Conservation (phyloP, 306 rosid genomes). For the Quercus gilva region DNA sequence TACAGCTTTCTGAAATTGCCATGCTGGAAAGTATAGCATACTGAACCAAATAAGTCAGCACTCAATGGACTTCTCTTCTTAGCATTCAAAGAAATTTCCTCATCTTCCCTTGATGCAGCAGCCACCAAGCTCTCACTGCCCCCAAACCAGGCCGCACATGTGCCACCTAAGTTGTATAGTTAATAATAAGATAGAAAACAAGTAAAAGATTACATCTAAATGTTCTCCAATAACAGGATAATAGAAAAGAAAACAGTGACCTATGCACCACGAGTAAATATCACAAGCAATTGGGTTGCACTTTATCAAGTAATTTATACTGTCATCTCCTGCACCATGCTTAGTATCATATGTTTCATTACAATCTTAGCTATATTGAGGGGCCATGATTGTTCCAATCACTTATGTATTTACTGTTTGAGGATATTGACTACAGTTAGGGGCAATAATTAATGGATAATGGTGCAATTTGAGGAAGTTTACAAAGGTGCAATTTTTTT, state of each 20-base stretch:
- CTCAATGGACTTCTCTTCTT: constrained; percentile 40
- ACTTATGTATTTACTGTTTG: not conserved
- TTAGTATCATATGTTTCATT: not conserved
- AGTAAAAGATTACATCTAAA: not conserved
- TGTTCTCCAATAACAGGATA: not conserved
- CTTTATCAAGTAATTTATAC: too few relatives aligned
- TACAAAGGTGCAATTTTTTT: not conserved
- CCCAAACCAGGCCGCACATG: constrained; percentile 44
- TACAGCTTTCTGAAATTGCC: constrained; percentile 57
- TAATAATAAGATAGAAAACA: constrained; percentile 11
- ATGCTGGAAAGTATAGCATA: constrained; percentile 72
- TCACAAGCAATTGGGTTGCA: too few relatives aligned
- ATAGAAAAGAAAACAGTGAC: not conserved
- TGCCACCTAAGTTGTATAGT: constrained; percentile 36
- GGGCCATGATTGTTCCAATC: not conserved
- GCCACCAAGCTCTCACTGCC: constrained; percentile 21
- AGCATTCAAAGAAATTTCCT: not conserved
- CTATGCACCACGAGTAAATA: too few relatives aligned
- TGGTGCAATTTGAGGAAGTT: too few relatives aligned
- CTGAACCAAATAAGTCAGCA: constrained; percentile 71
- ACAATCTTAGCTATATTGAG: not conserved
- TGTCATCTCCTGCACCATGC: too few relatives aligned
- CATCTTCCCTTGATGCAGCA: constrained; percentile 21
- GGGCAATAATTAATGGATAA: not conserved
- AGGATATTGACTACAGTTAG: not conserved